Base-by-base conservation (phyloP, 345 rosid genomes). In the Conringia planisiliqua region DNA sequence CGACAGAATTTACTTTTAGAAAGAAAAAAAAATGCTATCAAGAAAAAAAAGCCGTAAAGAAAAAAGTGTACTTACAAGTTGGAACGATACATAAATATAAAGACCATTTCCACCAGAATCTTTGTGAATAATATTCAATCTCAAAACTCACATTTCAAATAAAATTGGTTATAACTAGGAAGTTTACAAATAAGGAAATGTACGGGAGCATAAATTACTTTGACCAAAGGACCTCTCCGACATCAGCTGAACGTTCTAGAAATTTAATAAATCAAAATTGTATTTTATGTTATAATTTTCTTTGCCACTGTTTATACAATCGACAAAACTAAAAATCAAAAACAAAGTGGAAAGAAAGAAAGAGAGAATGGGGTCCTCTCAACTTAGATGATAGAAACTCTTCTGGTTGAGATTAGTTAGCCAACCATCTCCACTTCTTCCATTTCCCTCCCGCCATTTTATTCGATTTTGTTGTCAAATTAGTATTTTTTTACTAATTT, bases 351-450 rank as follows among this genome's bases (percentile, higher is more conserved):
- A 46, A 46, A 50, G 68, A 46, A 46, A 50, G 68, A 18, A 33
- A 11, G 22, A 12, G 68, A 42, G 58, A 24, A 14, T 29, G 62
- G 76, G 76, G 4, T 33, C 63, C 63, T 18, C 27, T 18, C 27
- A 26, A 57, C 68, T 66, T 54, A 1, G 26, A 40, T 43, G 66
- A 64, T 65, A 11, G 27, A 48, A 77, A 33, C 33, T 63, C 68
- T 62, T 68, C 43, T 74, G 76, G 79, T 74, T 64, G 82, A 72
- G 72, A 79, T 79, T 79, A 55, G 82, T 74, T 79, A 66, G 79
- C 72, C 82, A 74, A 79, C 79, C 71, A 48, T 68, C 50, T 51
- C 80, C 50, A 61, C 66, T 78, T 55, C 51, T 44, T 63, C 66
- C 30, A 35, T 57, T 50, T 26, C 62, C 62, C 39, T 32, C 78